Percentiles rank a stretch among this genome's conserved stretches.
These are phyloP conservation scores for Recurvomyces mirabilis DNA, from an alignment of 495 filamentous ascomycete species.

Conservation along the genomic window DNA sequence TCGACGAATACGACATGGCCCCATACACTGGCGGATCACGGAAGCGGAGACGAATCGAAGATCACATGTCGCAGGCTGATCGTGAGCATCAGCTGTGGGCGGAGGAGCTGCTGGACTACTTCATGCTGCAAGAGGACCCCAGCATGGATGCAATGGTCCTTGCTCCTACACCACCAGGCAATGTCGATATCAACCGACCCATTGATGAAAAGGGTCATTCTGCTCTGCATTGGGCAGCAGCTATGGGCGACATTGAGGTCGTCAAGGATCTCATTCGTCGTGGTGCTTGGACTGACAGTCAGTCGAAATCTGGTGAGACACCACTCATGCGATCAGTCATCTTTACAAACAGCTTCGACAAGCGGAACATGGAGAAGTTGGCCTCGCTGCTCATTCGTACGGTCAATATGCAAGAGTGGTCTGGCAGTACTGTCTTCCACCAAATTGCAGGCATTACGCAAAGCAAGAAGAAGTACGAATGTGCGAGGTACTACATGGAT, in stretches of 20 bases:
- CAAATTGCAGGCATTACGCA: constrained; percentile 78
- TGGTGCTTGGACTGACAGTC: constrained; percentile 53
- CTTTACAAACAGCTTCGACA: constrained; percentile 94
- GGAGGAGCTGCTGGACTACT: constrained; percentile 89
- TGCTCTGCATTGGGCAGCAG: constrained; percentile 88
- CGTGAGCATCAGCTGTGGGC: constrained; percentile 81
- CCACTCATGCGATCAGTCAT: constrained; percentile 87
- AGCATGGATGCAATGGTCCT: constrained; percentile 50
- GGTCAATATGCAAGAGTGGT: constrained; percentile 58
- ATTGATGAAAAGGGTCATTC: constrained; percentile 86
- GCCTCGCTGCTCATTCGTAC: constrained; percentile 68
- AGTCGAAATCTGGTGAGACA: constrained; percentile 76
- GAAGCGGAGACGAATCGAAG: constrained; percentile 60
- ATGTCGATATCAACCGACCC: constrained; percentile 74
- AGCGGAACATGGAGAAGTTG: constrained; percentile 70
- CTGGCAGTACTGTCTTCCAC: constrained; percentile 74
- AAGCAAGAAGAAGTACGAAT: constrained; percentile 66
- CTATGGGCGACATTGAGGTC: constrained; percentile 94
- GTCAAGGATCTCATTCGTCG: constrained; percentile 72
- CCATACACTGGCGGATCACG: constrained; percentile 51
- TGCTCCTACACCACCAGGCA: constrained; percentile 64
- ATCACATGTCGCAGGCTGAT: constrained; percentile 41
- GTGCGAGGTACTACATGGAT: constrained; percentile 84
- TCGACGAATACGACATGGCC: constrained; percentile 65
- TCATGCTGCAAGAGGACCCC: constrained; percentile 60